These are phyloP conservation scores for Fraxinus dipetala DNA, from an alignment of 305 asterid genomes.

Conservation along the genomic window DNA sequence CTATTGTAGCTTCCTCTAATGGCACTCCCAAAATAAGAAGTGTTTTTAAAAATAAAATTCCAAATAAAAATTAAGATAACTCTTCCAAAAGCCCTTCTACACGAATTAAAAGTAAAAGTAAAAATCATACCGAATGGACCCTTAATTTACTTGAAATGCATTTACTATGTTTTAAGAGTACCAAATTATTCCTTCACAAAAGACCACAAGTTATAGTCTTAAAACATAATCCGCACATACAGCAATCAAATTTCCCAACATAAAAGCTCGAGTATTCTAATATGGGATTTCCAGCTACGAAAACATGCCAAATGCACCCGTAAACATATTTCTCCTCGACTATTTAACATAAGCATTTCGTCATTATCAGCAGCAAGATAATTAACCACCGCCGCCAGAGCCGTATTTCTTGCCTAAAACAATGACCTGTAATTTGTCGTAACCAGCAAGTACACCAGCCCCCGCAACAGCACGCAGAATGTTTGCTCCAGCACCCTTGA, in stretches of 20 bases:
- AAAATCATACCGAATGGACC: background rate
- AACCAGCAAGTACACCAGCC: slow-evolving; percentile 18
- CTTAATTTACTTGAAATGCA: background rate
- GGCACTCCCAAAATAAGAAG: no score
- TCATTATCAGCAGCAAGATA: background rate
- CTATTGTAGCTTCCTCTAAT: no score
- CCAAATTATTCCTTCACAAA: background rate
- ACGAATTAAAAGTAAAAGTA: background rate
- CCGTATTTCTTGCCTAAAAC: slow-evolving; percentile 18
- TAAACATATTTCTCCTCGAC: background rate
- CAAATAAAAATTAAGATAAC: background rate
- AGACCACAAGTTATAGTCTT: background rate
- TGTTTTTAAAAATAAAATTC: no score
- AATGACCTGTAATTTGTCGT: slow-evolving; percentile 15
- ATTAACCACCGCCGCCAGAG: slow-evolving; percentile 17
- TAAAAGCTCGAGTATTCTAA: background rate
- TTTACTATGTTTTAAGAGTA: background rate
- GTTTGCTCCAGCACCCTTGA: slow-evolving; percentile 20
- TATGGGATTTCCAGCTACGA: slow-evolving; percentile 2
- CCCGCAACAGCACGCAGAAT: slow-evolving; percentile 19
- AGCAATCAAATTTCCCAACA: background rate
- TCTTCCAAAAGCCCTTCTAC: background rate
- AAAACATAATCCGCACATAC: background rate
- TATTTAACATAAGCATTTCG: background rate
- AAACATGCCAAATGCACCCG: background rate